These are phyloP conservation scores for Annulohypoxylon maeteangense DNA, from an alignment of 495 filamentous ascomycete genomes.

Conservation along the genomic window DNA sequence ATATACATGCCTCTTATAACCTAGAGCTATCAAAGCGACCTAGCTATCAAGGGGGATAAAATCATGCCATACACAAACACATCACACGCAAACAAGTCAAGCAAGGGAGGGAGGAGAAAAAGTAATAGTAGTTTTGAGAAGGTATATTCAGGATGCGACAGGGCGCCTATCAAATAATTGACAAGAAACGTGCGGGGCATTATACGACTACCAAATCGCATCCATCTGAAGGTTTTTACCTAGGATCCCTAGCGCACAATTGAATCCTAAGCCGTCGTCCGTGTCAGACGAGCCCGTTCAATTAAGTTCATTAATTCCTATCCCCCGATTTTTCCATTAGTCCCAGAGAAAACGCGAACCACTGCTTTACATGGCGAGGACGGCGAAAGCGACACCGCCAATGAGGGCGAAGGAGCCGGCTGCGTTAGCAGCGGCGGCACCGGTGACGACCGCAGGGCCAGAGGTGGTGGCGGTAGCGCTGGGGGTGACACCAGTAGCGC, in stretches of 20 bases:
- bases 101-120: neutral
- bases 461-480: conserved; percentile 33
- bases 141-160: conserved; percentile 15
- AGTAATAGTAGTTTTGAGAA: neutral
- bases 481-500: conserved; percentile 22
- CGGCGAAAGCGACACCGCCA: conserved; percentile 54
- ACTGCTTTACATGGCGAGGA: conserved; percentile 54
- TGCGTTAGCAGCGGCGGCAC: conserved; percentile 45
- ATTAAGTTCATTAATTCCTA: conserved; percentile 13
- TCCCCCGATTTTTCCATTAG: neutral
- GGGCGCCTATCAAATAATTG: conserved; percentile 2
- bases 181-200: conserved; percentile 5
- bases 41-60: too few relatives aligned
- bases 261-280: neutral
- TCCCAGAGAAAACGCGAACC: neutral
- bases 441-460: conserved; percentile 35
- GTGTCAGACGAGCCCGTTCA: neutral
- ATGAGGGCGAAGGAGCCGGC: conserved; percentile 53
- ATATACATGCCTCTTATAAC: neutral
- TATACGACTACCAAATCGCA: neutral
- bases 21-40: neutral
- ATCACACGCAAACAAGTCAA: neutral
- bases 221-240: neutral
- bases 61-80: neutral
- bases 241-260: neutral